phyloP scores from a whole-genome alignment of 2,329 filamentous ascomycete genomes.

The Sporothrix variecibatus region DNA sequence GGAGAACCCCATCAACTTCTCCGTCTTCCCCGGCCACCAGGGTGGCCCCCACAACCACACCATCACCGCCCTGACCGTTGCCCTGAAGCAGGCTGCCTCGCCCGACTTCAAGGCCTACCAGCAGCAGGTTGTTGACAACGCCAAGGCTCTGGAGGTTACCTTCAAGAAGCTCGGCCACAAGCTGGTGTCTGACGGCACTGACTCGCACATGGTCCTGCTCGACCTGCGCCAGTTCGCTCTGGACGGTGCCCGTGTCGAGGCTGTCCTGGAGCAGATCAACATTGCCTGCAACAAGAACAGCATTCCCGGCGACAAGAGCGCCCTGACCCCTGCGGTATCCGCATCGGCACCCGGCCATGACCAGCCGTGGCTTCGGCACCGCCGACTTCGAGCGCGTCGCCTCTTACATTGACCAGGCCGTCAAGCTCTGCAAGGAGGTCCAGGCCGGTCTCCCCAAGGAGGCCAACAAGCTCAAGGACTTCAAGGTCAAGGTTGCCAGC shows the following conservation, averaged over 20 bases:
- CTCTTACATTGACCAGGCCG: slow-evolving; percentile 81
- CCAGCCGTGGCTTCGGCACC: slow-evolving; percentile 87
- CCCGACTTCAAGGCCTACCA: slow-evolving; percentile 95
- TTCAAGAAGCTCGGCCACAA: slow-evolving; percentile 89
- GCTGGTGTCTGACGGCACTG: slow-evolving; percentile 91
- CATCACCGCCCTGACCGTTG: slow-evolving; percentile 93
- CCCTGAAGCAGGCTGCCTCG: slow-evolving; percentile 87
- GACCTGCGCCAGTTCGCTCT: slow-evolving; percentile 86
- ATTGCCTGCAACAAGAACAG: slow-evolving; percentile 99
- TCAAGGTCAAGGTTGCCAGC: slow-evolving; percentile 85
- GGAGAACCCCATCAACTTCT: slow-evolving; percentile 96
- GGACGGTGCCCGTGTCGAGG: slow-evolving; percentile 93
- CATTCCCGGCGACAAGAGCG: slow-evolving; percentile 95
- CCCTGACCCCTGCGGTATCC: slow-evolving; percentile 89
- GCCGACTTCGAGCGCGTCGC: slow-evolving; percentile 91
- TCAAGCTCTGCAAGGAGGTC: slow-evolving; percentile 88
- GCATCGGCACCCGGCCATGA: slow-evolving; percentile 97
- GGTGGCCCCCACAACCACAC: slow-evolving; percentile 99
- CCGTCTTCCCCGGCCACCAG: slow-evolving; percentile 98
- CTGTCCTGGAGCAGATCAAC: slow-evolving; percentile 95
- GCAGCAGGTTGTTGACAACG: slow-evolving; percentile 87
- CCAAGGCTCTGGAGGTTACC: slow-evolving; percentile 82
- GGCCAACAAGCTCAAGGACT: slow-evolving; percentile 99
- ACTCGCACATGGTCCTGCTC: slow-evolving; percentile 95
- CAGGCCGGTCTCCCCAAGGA: slow-evolving; percentile 87